Conservation (phyloP, 176 grass and related monocot species). For the Elaeis guineensis region DNA sequence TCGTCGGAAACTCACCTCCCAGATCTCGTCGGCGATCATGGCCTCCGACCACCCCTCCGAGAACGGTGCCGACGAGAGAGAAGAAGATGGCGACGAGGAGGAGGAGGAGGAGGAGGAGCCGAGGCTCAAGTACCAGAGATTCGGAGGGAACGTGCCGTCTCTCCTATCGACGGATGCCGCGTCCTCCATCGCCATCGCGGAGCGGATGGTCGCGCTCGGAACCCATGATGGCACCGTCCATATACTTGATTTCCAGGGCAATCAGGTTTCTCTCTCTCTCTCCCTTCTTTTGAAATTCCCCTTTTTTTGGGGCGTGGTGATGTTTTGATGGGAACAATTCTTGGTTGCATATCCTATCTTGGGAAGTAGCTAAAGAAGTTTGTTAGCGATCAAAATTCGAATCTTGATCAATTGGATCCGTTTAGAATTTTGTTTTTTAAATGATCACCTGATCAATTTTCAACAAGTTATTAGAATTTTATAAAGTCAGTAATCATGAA, state of each 20-base stretch:
- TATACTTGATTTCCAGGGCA: slow-evolving; percentile 99
- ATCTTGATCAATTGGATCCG: too few species aligned
- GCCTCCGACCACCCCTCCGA: slow-evolving; percentile 36
- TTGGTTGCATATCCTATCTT: too few species aligned
- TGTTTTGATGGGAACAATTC: not conserved
- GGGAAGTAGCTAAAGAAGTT: too few species aligned
- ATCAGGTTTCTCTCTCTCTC: slow-evolving; percentile 38
- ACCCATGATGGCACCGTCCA: slow-evolving; percentile 80
- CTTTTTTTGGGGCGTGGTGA: slow-evolving; percentile 1
- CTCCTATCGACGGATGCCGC: slow-evolving; percentile 77
- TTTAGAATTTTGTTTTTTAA: too few species aligned
- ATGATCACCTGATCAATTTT: too few species aligned
- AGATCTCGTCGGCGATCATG: slow-evolving; percentile 19
- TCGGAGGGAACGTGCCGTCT: slow-evolving; percentile 73
- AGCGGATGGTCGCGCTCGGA: slow-evolving; percentile 89
- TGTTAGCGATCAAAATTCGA: too few species aligned
- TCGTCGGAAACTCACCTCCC: too few species aligned
- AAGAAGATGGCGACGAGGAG: slow-evolving; percentile 26
- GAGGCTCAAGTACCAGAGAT: slow-evolving; percentile 85
- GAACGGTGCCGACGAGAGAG: slow-evolving; percentile 48
- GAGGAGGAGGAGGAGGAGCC: slow-evolving; percentile 67
- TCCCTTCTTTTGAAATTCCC: too few species aligned
- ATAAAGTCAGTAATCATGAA: too few species aligned
- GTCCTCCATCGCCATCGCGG: slow-evolving; percentile 68
- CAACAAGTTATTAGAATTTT: too few species aligned